These are phyloP conservation scores for Trypanosoma melophagium DNA, from an alignment of 208 protist species.

Conservation along the genomic window DNA sequence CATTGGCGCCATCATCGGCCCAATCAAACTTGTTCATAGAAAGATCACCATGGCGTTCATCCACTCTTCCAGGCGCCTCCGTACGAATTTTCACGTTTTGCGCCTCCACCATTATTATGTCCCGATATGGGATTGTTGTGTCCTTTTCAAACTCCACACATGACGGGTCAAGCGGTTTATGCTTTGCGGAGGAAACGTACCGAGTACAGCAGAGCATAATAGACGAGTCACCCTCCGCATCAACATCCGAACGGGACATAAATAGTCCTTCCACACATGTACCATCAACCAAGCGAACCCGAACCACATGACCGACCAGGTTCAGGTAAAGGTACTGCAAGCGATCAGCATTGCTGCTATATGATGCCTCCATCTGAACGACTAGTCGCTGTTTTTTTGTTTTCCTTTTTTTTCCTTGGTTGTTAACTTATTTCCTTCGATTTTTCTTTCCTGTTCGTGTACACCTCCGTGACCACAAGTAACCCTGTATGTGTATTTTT, in stretches of 20 bases:
- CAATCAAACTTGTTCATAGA: conserved; percentile 74
- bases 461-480: neutral
- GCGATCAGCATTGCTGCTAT: conserved; percentile 75
- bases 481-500: neutral
- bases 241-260: conserved; percentile 75
- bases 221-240: conserved; percentile 48
- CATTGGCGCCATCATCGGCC: conserved; percentile 47
- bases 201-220: conserved; percentile 72
- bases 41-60: conserved; percentile 47
- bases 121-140: conserved; percentile 57
- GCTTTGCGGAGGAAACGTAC: conserved; percentile 46
- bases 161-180: conserved; percentile 48
- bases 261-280: conserved; percentile 79
- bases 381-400: neutral
- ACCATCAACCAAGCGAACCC: conserved; percentile 76
- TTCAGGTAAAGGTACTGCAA: conserved; percentile 90
- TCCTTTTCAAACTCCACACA: conserved; percentile 38
- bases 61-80: conserved; percentile 52
- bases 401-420: neutral
- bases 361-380: conserved; percentile 28
- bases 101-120: conserved; percentile 80
- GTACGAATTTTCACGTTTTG: conserved; percentile 65
- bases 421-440: neutral
- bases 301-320: conserved; percentile 81
- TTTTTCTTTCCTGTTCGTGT: neutral